Base-by-base conservation (phyloP, 495 filamentous ascomycete genomes). In the Penicillium maclennaniae region DNA sequence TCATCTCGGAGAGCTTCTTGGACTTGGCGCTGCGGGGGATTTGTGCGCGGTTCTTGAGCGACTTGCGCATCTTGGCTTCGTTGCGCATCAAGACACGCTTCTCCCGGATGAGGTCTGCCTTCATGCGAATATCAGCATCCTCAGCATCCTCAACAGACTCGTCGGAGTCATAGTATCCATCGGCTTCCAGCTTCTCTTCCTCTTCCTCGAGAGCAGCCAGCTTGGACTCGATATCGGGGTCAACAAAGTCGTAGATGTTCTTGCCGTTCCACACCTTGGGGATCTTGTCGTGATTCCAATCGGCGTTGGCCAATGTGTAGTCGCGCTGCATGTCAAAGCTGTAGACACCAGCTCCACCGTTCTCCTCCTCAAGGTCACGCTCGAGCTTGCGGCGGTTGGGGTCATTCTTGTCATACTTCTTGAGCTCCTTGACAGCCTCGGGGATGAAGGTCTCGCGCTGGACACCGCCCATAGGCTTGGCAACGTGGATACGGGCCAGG, bases 221-320 rank as follows among this genome's bases (percentile, higher is more conserved):
- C 73, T 92, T 97, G 53, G 81, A 78, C 59, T 96, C 93, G 69
- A 98, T 97, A 52, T 98, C 93, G 0, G 93, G 92, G 59, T 97
- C 93, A 66, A 97, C 84, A 67, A 87, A 98, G 68, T 98, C 93
- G 76, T 89, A 91, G 28, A 98, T 89, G 71, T 98, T 97, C 78
- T 89, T 89, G 65, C 93, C 93, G 60, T 96, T 84, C 73, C 88
- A 86, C 38, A 92, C 77, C 68, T 98, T 95, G 23, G 95, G 95
- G 12, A 97, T 86, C 71, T 87, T 92, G 75, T 98, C 93, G 64
- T 95, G 79, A 67, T 95, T 96, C 93, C 92, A 97, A 15, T 93
- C 88, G 21, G 85, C 80, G 62, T 96, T 78, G 17, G 85, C 90
- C 47, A 96, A 81, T 2, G 87, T 69, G 71, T 95, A 98, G 57